phyloP scores from a whole-genome alignment of 192 early-diverging fungal genomes.

The Coemansia sp. region DNA sequence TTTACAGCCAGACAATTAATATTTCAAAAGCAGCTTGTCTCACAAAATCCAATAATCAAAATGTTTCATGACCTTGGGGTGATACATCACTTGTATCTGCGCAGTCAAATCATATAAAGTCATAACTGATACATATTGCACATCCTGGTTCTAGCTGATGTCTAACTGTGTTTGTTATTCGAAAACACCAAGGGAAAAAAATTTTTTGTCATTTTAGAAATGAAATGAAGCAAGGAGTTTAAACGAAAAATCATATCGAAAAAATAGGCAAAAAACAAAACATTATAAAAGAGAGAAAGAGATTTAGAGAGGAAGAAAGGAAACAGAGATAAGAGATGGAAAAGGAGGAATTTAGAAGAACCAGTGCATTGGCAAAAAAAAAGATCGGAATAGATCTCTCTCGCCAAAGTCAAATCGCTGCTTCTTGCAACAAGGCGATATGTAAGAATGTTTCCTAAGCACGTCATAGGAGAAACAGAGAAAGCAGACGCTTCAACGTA shows the following conservation, averaged over 20 bases:
- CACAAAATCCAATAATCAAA: no score
- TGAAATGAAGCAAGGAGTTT: conserved; percentile 1
- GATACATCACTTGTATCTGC: no score
- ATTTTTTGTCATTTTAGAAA: not conserved
- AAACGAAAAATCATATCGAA: not conserved
- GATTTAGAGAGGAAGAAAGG: not conserved
- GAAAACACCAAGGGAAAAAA: no score
- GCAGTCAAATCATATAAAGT: no score
- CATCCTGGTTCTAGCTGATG: no score
- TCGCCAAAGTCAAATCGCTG: not conserved
- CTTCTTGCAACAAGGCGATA: not conserved
- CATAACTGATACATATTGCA: no score
- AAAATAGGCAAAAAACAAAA: conserved; percentile 7
- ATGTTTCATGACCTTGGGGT: no score
- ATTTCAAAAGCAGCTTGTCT: no score
- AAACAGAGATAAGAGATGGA: conserved; percentile 11
- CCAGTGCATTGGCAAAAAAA: not conserved
- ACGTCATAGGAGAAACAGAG: conserved; percentile 12
- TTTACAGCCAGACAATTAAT: no score
- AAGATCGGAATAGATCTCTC: not conserved
- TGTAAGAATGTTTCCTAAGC: not conserved
- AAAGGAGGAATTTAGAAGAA: not conserved
- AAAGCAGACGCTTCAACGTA: not conserved
- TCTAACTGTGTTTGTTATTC: no score
- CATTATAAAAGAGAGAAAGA: conserved; percentile 2